A percentile compares a stretch with the other conserved stretches of the same genome.
Evolutionary conservation across 2,329 filamentous ascomycete species (phyloP).

Genomic region (Paradendryphiella salina): DNA sequence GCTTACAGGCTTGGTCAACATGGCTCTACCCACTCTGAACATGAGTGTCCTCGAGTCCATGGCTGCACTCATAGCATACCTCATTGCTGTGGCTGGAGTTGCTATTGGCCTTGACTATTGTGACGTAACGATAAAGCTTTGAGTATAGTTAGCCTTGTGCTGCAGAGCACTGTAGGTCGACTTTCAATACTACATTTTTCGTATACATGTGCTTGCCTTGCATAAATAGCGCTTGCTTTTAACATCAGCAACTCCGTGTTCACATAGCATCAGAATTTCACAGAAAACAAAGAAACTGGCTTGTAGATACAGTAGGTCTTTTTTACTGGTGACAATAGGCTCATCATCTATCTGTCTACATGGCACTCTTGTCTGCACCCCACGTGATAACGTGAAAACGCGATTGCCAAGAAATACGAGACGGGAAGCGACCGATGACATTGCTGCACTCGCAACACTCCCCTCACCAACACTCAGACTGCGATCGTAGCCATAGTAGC

Average conservation of each 20-base stretch:
- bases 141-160: neutral
- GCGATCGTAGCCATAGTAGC: neutral
- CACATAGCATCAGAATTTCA: too few species aligned
- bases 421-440: constrained; percentile 9
- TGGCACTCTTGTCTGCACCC: neutral
- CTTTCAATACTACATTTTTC: too few species aligned
- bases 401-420: constrained; percentile 2
- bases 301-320: too few species aligned
- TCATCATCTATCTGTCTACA: neutral
- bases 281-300: too few species aligned
- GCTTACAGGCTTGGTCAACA: constrained; percentile 84
- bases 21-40: constrained; percentile 81
- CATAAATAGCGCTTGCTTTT: too few species aligned
- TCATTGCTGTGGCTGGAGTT: constrained; percentile 65
- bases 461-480: neutral
- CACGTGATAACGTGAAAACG: constrained; percentile 13
- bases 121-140: constrained; percentile 70
- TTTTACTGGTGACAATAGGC: too few species aligned
- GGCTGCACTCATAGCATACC: constrained; percentile 75
- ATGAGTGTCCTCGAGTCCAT: constrained; percentile 67
- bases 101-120: constrained; percentile 69
- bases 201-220: too few species aligned
- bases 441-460: neutral
- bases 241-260: too few species aligned
- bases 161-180: too few species aligned